Evolutionary conservation across 2,329 filamentous ascomycete species (phyloP), one percentile per base, ranked within the genome.

Genomic region (Monilinia fructigena): DNA sequence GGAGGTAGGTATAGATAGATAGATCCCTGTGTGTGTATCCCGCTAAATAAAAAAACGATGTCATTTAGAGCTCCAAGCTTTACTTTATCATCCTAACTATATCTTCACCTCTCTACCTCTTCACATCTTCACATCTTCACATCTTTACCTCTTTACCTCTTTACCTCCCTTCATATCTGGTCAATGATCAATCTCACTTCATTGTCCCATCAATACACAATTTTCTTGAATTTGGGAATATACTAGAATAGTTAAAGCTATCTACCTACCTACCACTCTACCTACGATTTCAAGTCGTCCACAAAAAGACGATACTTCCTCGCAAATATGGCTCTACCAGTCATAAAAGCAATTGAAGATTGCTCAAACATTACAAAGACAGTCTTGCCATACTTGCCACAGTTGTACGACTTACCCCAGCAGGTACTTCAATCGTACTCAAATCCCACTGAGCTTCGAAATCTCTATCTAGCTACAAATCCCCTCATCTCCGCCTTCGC

Each of bases 401-500:
- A 93, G 77, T 81, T 93, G 66, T 85, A 85, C 75, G 82, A 86
- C 73, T 83, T 97, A 42, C 91, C 92, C 14, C 80, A 84, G 66
- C 85, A 86, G 71, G 76, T 91, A 63, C 76, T 86, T 68, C 83
- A 85, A 61, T 85, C 85, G 71, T 80, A 86, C 70, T 82, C 82
- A 70, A 86, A 85, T 75, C 78, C 84, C 45, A 82, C 86, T 63
- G 85, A 81, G 63, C 80, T 97, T 65, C 82, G 86, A 72, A 81
- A 87, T 56, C 80, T 97, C 66, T 99, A 98, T 74, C 77, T 90
- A 65, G 82, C 87, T 58, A 98, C 94, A 23, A 98, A 99, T 76
- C 95, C 95, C 0, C 81, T 97, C 53, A 83, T 97, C 38, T 88
- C 86, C 0, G 90, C 86, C 3, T 83, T 96, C 70, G 89, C 86